Conservation (phyloP, 305 asterid species). For the Solanum hybrid region DNA sequence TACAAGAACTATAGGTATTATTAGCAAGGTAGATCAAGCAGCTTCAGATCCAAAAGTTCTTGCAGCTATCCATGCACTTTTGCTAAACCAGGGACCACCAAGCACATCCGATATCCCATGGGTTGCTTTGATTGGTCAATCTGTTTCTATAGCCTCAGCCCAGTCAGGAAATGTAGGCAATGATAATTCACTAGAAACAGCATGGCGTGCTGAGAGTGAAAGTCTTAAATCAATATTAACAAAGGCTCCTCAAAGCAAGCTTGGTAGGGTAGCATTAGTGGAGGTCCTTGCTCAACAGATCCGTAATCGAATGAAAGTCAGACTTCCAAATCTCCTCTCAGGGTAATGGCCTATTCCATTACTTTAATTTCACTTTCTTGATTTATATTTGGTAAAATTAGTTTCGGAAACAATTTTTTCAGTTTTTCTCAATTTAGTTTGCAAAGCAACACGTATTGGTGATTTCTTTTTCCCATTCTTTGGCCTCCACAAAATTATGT, state of each 20-base stretch:
- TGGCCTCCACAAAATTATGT: not conserved
- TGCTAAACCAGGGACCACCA: constrained; percentile 89
- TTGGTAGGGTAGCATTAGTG: constrained; percentile 34
- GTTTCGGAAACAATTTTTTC: not conserved
- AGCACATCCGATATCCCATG: constrained; percentile 92
- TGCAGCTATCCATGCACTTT: constrained; percentile 96
- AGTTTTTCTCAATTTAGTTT: not conserved
- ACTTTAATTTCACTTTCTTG: not conserved
- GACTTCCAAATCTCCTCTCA: constrained; percentile 86
- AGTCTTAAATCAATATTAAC: constrained; percentile 23
- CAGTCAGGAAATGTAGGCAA: constrained; percentile 60
- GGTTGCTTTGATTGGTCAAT: constrained; percentile 74
- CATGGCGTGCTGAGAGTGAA: constrained; percentile 28
- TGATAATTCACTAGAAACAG: constrained; percentile 22
- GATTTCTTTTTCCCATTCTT: not conserved
- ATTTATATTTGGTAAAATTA: not conserved
- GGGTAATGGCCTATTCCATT: constrained; percentile 41
- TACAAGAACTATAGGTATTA: constrained; percentile 95
- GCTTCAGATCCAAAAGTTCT: constrained; percentile 88
- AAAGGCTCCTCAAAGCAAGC: constrained; percentile 21
- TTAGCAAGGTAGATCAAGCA: constrained; percentile 96
- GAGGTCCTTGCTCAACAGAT: constrained; percentile 93
- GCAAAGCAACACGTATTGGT: not conserved
- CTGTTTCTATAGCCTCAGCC: constrained; percentile 61
- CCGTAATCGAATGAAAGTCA: constrained; percentile 76